Percentiles rank a stretch among this genome's conserved stretches.
phyloP scores from a whole-genome alignment of 768 basidiomycete genomes.

The Crepidotus variabilis region DNA sequence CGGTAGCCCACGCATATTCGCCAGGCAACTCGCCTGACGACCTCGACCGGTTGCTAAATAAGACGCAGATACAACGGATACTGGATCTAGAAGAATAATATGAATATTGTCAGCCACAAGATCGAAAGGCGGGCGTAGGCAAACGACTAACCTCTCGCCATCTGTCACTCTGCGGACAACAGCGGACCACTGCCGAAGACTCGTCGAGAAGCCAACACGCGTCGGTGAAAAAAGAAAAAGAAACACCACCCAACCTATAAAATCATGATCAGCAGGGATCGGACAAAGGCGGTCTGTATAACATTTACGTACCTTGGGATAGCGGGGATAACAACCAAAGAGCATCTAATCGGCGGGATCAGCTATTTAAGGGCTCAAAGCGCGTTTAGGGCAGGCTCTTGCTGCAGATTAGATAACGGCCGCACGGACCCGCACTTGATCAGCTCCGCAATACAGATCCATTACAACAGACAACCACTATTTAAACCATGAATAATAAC shows the following conservation, averaged over 20 bases:
- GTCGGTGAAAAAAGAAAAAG: not conserved
- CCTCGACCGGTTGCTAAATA: too few species aligned
- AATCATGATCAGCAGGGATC: not conserved
- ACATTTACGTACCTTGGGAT: conserved; percentile 2
- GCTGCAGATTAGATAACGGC: not conserved
- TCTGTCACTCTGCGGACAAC: not conserved
- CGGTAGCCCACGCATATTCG: too few species aligned
- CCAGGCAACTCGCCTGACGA: too few species aligned
- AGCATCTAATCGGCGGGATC: not conserved
- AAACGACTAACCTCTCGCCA: not conserved
- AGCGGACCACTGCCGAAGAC: not conserved
- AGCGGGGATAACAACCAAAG: conserved; percentile 8
- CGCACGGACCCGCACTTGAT: not conserved
- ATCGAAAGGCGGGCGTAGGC: not conserved
- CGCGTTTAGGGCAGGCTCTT: conserved; percentile 5
- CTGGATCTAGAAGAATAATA: not conserved
- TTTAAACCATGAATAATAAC: too few species aligned
- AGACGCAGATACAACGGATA: too few species aligned
- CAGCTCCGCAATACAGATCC: not conserved
- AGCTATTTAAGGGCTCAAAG: not conserved
- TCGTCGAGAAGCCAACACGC: not conserved
- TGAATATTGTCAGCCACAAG: not conserved
- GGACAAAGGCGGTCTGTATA: not conserved
- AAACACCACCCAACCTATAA: not conserved
- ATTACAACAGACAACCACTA: not conserved